Conservation (phyloP, 2,329 filamentous ascomycete genomes). For the Biscogniauxia marginata region DNA sequence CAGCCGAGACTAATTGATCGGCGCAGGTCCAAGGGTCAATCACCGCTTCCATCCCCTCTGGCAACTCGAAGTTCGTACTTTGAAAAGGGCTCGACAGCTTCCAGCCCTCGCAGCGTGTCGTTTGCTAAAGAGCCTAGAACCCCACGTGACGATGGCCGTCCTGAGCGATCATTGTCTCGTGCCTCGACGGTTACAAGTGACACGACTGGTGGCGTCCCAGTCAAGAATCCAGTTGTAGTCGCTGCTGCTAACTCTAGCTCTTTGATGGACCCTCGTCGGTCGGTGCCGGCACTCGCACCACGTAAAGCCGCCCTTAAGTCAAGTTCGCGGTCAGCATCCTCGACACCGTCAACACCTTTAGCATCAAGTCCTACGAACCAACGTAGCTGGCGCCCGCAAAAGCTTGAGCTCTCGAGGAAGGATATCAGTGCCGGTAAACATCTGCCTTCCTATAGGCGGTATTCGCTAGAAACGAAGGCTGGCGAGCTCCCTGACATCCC, state of each 20-base stretch:
- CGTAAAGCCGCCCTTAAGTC: conserved; percentile 1
- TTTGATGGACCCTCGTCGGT: neutral
- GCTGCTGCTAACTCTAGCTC: conserved; percentile 12
- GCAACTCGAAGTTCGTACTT: conserved; percentile 24
- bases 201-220: conserved; percentile 12
- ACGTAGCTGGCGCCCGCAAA: neutral
- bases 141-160: conserved; percentile 21
- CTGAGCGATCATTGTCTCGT: conserved; percentile 22
- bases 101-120: conserved; percentile 29
- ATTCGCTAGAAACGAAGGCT: conserved; percentile 51
- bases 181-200: conserved; percentile 25
- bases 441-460: conserved; percentile 50
- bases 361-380: neutral
- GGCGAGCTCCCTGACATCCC: conserved; percentile 52
- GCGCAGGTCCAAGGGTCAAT: conserved; percentile 22
- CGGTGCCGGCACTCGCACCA: neutral
- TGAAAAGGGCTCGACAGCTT: conserved; percentile 20
- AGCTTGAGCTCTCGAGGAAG: neutral
- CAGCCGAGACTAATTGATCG: conserved; percentile 20
- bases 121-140: conserved; percentile 28
- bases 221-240: conserved; percentile 19
- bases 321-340: neutral
- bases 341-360: neutral
- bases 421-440: conserved; percentile 39
- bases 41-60: conserved; percentile 26